A percentile compares a stretch with the other conserved stretches of the same genome.
These are phyloP conservation scores for Gastrodia elata DNA, from an alignment of 106 monocot species.

Conservation along the genomic window DNA sequence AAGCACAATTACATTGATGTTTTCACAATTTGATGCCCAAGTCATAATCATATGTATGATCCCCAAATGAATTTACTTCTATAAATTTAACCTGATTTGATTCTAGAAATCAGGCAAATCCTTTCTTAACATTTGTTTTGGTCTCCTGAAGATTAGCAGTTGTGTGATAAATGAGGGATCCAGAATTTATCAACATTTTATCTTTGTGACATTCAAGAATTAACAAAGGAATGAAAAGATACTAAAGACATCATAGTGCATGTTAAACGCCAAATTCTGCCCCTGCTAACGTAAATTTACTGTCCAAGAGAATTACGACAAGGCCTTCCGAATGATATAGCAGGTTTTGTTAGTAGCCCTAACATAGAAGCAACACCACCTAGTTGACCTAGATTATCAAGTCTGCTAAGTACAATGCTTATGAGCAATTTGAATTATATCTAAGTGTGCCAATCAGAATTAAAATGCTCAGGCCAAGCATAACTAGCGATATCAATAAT, in stretches of 20 bases:
- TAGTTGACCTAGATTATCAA: background rate
- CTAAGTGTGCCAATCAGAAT: background rate
- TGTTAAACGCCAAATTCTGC: background rate
- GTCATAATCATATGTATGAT: background rate
- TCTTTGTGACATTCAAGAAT: background rate
- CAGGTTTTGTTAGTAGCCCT: background rate
- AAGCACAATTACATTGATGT: background rate
- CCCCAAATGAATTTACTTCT: background rate
- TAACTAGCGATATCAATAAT: background rate
- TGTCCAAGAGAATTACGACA: background rate
- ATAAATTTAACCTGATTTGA: background rate
- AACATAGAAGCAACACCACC: background rate
- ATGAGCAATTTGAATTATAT: background rate
- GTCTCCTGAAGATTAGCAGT: background rate
- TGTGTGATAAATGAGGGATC: background rate
- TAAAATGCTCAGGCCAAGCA: background rate
- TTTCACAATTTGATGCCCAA: background rate
- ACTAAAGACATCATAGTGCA: background rate
- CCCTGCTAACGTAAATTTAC: background rate
- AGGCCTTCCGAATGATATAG: background rate
- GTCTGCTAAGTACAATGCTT: background rate
- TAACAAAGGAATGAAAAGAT: background rate
- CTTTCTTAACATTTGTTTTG: background rate
- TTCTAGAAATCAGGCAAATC: background rate
- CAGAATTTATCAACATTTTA: background rate